phyloP scores from a whole-genome alignment of 176 grass and related monocot species.

The Otatea glauca region DNA sequence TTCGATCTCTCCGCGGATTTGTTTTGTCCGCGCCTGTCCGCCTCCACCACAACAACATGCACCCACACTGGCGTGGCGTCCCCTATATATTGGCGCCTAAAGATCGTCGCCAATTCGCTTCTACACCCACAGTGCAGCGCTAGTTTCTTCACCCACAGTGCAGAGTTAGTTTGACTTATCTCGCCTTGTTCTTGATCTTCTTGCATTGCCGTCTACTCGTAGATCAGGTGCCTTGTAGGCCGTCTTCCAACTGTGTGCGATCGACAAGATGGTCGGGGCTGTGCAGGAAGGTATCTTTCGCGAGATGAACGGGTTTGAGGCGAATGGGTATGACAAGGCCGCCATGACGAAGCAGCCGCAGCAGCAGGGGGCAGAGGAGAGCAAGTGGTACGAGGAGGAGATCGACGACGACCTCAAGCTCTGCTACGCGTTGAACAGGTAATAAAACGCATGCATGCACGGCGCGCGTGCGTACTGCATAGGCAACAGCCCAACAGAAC shows the following conservation, averaged over 20 bases:
- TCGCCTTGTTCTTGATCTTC: not conserved
- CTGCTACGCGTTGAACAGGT: conserved; percentile 69
- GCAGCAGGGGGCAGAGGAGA: conserved; percentile 20
- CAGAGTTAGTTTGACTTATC: not conserved
- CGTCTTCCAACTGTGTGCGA: not conserved
- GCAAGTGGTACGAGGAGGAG: conserved; percentile 70
- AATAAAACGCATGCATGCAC: not conserved
- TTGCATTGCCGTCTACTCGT: not conserved
- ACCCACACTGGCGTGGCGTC: not conserved
- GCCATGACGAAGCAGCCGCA: not conserved
- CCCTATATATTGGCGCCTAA: not conserved
- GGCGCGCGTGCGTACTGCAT: too few relatives aligned
- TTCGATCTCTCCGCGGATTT: not conserved
- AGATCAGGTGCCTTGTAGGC: not conserved
- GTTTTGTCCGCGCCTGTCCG: not conserved
- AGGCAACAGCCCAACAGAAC: not conserved
- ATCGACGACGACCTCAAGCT: conserved; percentile 67
- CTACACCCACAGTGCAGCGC: not conserved
- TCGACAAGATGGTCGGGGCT: conserved; percentile 37
- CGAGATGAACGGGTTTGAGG: conserved; percentile 12
- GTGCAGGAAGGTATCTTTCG: conserved; percentile 30
- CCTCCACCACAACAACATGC: not conserved
- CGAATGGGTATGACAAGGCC: not conserved
- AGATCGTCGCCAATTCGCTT: not conserved
- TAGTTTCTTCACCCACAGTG: too few relatives aligned